Conservation (phyloP, 306 rosid genomes). For the Lagenaria siceraria region DNA sequence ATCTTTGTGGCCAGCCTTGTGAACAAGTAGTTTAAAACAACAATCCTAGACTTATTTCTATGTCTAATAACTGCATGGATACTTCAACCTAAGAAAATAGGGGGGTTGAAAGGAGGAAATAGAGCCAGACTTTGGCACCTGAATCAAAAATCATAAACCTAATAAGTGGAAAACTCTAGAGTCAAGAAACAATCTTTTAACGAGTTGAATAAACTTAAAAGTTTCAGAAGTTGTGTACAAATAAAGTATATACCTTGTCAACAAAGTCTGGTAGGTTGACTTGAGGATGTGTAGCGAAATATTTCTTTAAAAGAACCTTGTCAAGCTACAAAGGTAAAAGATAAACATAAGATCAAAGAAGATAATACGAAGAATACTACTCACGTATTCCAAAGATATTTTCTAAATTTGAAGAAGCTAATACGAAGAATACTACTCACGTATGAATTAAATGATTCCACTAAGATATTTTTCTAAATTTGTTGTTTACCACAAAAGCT, state of each 20-base stretch:
- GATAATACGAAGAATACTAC: constrained; percentile 14
- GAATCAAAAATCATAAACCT: background rate
- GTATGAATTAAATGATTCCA: background rate
- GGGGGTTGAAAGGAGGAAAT: background rate
- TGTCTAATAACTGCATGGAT: background rate
- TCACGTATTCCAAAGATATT: background rate
- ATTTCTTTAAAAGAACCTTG: constrained; percentile 62
- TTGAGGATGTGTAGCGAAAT: constrained; percentile 45
- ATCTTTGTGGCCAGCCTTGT: background rate
- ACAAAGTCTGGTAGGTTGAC: constrained; percentile 66
- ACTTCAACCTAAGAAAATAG: background rate
- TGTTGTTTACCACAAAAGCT: background rate
- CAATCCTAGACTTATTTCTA: background rate
- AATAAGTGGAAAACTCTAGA: background rate
- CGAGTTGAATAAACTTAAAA: background rate
- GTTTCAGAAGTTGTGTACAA: background rate
- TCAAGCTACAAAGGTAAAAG: constrained; percentile 58
- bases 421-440: constrained; percentile 10
- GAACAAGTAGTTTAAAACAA: background rate
- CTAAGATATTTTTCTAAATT: background rate
- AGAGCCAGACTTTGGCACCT: background rate
- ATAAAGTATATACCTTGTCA: constrained; percentile 52
- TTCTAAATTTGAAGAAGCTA: constrained; percentile 3
- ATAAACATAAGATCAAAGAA: constrained; percentile 11
- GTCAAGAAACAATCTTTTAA: background rate